Evolutionary conservation across 805 yeast species (phyloP), one percentile per base, ranked within the genome.

Genomic region (Candida boleticola): DNA sequence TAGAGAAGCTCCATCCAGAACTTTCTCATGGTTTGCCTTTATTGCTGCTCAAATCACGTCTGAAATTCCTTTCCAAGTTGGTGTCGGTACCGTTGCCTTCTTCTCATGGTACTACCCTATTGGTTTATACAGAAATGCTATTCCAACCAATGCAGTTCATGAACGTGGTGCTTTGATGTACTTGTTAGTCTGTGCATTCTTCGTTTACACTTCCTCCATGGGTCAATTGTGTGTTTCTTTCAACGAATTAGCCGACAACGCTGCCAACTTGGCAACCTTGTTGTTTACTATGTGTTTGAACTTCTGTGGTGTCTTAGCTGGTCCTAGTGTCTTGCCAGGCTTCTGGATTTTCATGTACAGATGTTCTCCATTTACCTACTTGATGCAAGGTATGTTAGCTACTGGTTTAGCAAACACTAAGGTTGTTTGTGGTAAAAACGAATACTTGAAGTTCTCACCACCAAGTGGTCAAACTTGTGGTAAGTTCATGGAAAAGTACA

Each of bases 301-400:
- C 31, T 63, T 63, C 57, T 61, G 68, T 60, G 69, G 69, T 53
- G 67, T 63, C 16, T 53, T 64, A 39, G 65, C 63, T 14, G 54
- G 56, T 13, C 63, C 51, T 4, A 51, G 47, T 57, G 54, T 48
- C 49, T 67, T 54, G 54, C 66, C 60, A 16, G 53, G 52, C 40
- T 69, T 54, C 61, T 79, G 90, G 89, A 68, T 75, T 34, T 85
- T 83, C 71, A 81, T 85, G 88, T 85, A 83, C 71, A 71, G 89
- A 57, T 75, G 71, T 16, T 73, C 76, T 80, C 48, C 93, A 14
- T 66, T 83, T 48, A 81, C 89, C 1, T 85, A 84, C 52, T 72
- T 83, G 65, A 66, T 85, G 40, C 57, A 83, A 76, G 82, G 79
- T 33, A 60, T 79, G 51, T 58, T 63, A 38, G 37, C 61, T 3